Conservation (phyloP, 1,284 basidiomycete genomes). For the Afroboletus lepidellus region DNA sequence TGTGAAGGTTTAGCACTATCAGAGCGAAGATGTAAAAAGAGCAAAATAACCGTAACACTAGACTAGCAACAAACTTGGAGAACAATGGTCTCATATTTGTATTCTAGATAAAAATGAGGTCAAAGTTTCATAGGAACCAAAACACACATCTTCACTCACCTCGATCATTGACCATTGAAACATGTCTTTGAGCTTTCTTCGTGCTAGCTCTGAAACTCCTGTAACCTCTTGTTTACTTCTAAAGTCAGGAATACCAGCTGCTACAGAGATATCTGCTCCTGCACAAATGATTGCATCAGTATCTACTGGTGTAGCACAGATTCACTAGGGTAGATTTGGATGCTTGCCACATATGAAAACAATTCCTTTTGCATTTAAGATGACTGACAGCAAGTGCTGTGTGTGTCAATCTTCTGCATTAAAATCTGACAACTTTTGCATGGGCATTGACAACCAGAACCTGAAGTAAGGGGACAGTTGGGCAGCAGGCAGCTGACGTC, state of each 20-base stretch:
- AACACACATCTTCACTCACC: not conserved
- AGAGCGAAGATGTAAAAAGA: too few relatives aligned
- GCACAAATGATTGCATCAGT: not conserved
- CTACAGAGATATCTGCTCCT: slow-evolving; percentile 4
- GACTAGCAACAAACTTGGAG: not conserved
- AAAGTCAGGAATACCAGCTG: slow-evolving; percentile 1
- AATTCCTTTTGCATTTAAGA: slow-evolving; percentile 10
- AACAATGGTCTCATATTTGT: not conserved
- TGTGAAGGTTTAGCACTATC: too few relatives aligned
- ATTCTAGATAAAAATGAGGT: not conserved
- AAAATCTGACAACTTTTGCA: too few relatives aligned
- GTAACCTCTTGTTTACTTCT: not conserved
- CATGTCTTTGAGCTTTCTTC: slow-evolving; percentile 3
- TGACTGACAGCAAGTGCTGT: not conserved
- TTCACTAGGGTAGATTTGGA: not conserved
- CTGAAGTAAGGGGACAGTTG: too few relatives aligned
- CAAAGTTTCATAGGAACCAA: not conserved
- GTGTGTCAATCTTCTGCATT: not conserved
- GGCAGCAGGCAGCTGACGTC: too few relatives aligned
- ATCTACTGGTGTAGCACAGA: not conserved
- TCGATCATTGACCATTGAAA: not conserved
- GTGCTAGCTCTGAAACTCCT: not conserved
- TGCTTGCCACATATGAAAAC: slow-evolving; percentile 18
- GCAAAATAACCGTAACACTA: too few relatives aligned
- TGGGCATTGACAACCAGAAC: too few relatives aligned